Base-by-base conservation (phyloP, 2,329 filamentous ascomycete genomes). In the Fusarium sp. region DNA sequence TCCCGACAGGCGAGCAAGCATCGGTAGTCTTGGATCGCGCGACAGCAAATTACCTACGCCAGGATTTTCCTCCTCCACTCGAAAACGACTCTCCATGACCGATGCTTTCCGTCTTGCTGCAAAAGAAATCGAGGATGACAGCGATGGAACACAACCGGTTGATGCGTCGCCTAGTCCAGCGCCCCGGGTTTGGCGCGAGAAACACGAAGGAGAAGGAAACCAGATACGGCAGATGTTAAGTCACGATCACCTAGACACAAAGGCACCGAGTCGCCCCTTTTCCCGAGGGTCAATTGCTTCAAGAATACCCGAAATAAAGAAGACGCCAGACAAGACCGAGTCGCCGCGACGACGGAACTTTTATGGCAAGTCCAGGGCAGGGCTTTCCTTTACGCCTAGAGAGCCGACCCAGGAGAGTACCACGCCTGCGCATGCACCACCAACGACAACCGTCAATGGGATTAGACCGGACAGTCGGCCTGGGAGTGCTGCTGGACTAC, bases 91-190 rank as follows among this genome's bases (percentile, higher is more conserved):
- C 7, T 82, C 82, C 7, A 73, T 87, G 24, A 71, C 79, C 22
- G 85, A 87, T 47, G 85, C 86, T 12, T 85, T 83, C 73, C 75
- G 61, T 48, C 64, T 79, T 44, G 82, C 80, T 9, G 78, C 75
- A 39, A 74, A 74, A 38, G 81, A 82, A 57, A 77, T 75, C 39
- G 77, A 77, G 11, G 73, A 75, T 36, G 75, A 68, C 53, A 71
- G 73, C 16, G 73, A 72, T 41, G 77, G 78, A n/a, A 78, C 73
- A 33, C 70, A 76, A 22, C 61, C 67, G n/a, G 71, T 77, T n/a
- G 83, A 85, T 66, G 86, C 82, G 24, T 88, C 86, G 5, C 86
- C 86, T 2, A 88, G 86, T 61, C 86, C 86, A 1, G 86, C 86
- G 3, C 86, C 86, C 4, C 80, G 86, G 36, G 75, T 81, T 13